These are phyloP conservation scores for Thuja plicata DNA, from an alignment of 83 land plant species.

Conservation along the genomic window DNA sequence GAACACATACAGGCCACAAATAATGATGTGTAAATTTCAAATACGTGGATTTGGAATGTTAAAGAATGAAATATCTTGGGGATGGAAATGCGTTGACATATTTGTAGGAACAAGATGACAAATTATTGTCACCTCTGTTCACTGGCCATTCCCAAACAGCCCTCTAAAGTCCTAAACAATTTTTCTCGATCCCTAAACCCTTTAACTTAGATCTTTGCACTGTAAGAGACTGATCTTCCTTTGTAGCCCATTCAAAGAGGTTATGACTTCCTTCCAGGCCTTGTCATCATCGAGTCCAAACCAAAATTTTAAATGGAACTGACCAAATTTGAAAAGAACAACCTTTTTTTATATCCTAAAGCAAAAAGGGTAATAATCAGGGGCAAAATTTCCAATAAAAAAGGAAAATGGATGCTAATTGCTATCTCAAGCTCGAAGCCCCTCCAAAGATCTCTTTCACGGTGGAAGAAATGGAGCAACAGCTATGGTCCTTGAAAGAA, in stretches of 20 bases:
- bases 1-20: background rate
- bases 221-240: background rate
- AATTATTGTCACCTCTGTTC: too few species aligned
- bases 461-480: background rate
- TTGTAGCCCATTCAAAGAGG: background rate
- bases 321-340: background rate
- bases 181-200: background rate
- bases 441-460: background rate
- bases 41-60: background rate
- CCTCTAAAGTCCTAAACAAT: background rate
- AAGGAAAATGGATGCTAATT: background rate
- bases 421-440: background rate
- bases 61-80: background rate
- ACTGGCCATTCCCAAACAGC: background rate
- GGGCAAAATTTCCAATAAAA: background rate
- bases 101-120: too few species aligned
- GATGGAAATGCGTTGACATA: background rate
- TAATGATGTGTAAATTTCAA: background rate
- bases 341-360: too few species aligned
- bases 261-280: background rate
- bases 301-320: background rate
- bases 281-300: background rate
- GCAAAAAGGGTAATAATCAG: background rate
- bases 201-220: background rate
- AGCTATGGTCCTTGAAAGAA: background rate